Evolutionary conservation across 1,284 basidiomycete species (phyloP).

Genomic region (Volvariella volvacea): DNA sequence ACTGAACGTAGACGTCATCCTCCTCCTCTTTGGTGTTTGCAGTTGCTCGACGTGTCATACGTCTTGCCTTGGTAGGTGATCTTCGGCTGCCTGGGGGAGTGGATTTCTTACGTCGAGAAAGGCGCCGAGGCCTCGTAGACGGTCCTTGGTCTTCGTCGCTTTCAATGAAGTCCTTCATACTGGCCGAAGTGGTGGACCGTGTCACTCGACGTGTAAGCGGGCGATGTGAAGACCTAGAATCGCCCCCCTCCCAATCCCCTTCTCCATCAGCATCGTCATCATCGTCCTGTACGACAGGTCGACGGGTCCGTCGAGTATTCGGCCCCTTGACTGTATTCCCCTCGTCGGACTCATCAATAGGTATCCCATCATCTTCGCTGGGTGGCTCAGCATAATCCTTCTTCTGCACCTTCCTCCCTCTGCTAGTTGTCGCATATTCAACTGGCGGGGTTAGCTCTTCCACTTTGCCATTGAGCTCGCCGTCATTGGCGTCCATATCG

Average conservation of each 20-base stretch:
- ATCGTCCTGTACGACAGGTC: conserved; percentile 24
- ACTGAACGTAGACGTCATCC: conserved; percentile 6
- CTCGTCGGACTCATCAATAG: neutral
- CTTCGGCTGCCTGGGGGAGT: conserved; percentile 17
- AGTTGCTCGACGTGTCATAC: conserved; percentile 45
- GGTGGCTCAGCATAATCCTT: conserved; percentile 47
- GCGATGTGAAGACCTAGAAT: too few species aligned
- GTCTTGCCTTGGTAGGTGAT: conserved; percentile 27
- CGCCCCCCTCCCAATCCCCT: too few species aligned
- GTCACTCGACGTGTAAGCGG: conserved; percentile 10
- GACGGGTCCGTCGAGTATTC: conserved; percentile 9
- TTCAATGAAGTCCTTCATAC: conserved; percentile 31
- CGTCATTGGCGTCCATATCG: conserved; percentile 20
- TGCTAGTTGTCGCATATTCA: conserved; percentile 20
- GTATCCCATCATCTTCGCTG: conserved; percentile 30
- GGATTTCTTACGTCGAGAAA: neutral
- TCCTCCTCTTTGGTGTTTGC: conserved; percentile 15
- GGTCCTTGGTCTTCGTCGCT: conserved; percentile 36
- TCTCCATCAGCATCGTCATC: conserved; percentile 31
- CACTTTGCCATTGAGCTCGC: conserved; percentile 13
- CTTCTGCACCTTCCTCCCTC: conserved; percentile 42
- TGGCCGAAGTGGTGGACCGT: conserved; percentile 8
- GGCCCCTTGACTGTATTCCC: conserved; percentile 13
- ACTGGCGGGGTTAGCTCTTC: conserved; percentile 17
- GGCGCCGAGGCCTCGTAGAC: neutral